These are phyloP conservation scores for Penicillium frequentans DNA, from an alignment of 2,329 filamentous ascomycete genomes.

Conservation along the genomic window DNA sequence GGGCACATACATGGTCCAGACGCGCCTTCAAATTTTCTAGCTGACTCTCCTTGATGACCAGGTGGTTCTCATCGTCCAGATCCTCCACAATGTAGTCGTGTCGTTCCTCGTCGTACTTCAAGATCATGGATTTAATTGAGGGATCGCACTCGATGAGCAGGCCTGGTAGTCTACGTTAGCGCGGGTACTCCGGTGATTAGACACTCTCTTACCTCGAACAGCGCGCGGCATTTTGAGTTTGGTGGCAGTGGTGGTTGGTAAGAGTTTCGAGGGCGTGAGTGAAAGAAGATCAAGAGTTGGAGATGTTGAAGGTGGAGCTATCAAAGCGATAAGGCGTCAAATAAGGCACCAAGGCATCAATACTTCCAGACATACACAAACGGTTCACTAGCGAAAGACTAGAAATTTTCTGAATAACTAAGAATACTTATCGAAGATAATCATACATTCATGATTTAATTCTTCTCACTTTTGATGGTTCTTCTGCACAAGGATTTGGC, in stretches of 20 bases:
- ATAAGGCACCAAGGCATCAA: not conserved
- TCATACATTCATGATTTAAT: no score
- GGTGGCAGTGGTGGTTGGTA: not conserved
- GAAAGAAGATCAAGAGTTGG: not conserved
- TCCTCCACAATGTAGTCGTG: conserved; percentile 52
- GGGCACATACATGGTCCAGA: conserved; percentile 40
- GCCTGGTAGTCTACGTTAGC: conserved; percentile 28
- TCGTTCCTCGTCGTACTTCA: conserved; percentile 48
- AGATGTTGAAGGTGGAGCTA: not conserved
- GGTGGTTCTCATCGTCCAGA: conserved; percentile 45
- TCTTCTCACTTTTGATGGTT: no score
- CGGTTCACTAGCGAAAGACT: no score
- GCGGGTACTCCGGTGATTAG: not conserved
- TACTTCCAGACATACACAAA: no score
- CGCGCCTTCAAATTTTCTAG: conserved; percentile 43
- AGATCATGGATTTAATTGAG: conserved; percentile 50
- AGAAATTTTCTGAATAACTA: no score
- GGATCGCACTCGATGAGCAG: conserved; percentile 50
- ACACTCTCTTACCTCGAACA: conserved; percentile 34
- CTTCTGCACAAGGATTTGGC: no score
- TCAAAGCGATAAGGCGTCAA: not conserved
- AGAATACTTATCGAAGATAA: no score
- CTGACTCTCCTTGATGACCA: conserved; percentile 50
- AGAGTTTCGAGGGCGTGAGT: not conserved
- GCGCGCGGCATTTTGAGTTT: conserved; percentile 39